Conservation (phyloP, 148 eudicot genomes). For the Mesembryanthemum crystallinum region DNA sequence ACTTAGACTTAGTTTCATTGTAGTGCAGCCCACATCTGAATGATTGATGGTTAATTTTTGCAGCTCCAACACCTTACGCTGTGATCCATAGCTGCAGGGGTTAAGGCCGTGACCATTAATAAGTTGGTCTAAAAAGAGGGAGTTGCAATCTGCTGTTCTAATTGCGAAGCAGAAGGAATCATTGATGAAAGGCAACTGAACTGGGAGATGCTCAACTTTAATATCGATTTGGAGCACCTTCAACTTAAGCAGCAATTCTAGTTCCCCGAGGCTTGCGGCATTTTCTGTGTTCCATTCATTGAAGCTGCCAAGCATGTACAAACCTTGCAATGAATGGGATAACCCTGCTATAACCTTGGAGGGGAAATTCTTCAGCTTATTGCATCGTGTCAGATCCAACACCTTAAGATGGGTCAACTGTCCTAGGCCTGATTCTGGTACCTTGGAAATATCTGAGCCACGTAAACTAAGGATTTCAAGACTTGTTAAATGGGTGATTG, state of each 20-base stretch:
- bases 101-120: background rate
- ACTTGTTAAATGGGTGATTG: background rate
- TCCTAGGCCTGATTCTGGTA: background rate
- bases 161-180: background rate
- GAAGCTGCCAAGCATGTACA: background rate
- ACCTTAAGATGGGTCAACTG: background rate
- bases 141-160: background rate
- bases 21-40: too few relatives aligned
- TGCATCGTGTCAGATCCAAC: background rate
- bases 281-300: background rate
- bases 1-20: background rate
- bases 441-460: background rate
- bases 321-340: background rate
- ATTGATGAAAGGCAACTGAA: background rate
- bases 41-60: background rate
- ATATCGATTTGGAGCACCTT: background rate
- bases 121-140: background rate
- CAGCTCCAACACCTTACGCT: background rate
- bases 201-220: background rate
- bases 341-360: background rate
- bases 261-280: background rate
- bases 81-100: background rate
- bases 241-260: background rate
- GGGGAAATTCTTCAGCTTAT: background rate
- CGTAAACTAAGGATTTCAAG: background rate